Percentiles rank a stretch among this genome's conserved stretches.
Evolutionary conservation across 768 basidiomycete genomes (phyloP).

Genomic region (Russula brevipes): DNA sequence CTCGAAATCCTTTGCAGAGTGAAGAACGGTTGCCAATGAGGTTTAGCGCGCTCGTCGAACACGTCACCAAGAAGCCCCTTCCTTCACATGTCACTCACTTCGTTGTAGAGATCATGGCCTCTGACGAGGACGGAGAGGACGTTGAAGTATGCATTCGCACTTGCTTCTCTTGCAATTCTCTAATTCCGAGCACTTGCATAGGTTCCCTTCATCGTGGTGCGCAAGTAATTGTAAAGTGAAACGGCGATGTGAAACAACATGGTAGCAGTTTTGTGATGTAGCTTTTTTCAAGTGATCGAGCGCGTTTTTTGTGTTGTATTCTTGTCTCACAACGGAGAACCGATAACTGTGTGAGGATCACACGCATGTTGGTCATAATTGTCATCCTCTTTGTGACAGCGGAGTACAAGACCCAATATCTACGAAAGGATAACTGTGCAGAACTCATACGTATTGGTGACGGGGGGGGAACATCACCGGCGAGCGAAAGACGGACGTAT

Average conservation of each 20-base stretch:
- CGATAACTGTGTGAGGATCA: neutral
- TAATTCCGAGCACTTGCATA: constrained; percentile 28
- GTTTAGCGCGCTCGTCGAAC: constrained; percentile 87
- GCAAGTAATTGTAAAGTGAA: constrained; percentile 40
- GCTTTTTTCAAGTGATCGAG: neutral
- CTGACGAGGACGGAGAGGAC: constrained; percentile 88
- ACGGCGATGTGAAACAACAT: neutral
- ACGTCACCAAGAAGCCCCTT: constrained; percentile 91
- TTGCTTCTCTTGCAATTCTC: constrained; percentile 1
- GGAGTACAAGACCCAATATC: neutral
- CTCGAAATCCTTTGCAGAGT: constrained; percentile 45
- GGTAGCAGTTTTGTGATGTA: constrained; percentile 15
- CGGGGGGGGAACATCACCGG: constrained; percentile 1
- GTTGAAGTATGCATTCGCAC: constrained; percentile 62
- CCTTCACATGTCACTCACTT: constrained; percentile 78
- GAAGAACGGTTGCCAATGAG: constrained; percentile 85
- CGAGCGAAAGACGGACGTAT: constrained; percentile 13
- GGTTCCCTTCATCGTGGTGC: constrained; percentile 82
- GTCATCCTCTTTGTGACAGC: constrained; percentile 18
- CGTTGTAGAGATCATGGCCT: constrained; percentile 90
- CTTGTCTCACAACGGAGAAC: neutral
- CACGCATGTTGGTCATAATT: constrained; percentile 16
- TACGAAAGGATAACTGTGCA: constrained; percentile 15
- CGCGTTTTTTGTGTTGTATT: constrained; percentile 1
- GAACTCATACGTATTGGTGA: constrained; percentile 12